phyloP scores from a whole-genome alignment of 345 rosid species.

The Durio zibethinus region DNA sequence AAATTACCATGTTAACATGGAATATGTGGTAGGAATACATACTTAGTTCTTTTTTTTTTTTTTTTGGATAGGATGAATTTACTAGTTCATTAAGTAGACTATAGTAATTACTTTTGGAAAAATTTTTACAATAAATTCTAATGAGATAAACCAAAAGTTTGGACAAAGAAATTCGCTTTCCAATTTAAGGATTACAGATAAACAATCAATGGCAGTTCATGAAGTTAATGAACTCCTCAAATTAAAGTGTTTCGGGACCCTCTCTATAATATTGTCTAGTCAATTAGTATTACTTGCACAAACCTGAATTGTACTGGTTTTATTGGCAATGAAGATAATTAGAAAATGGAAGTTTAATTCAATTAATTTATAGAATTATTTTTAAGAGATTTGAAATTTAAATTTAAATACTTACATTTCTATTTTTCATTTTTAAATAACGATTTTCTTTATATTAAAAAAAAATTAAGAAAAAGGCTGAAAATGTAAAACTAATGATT shows the following conservation, averaged over 20 bases:
- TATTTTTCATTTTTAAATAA: too few relatives aligned
- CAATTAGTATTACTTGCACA: neutral
- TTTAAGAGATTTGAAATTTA: too few relatives aligned
- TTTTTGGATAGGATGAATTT: neutral
- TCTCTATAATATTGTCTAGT: neutral
- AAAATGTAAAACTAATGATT: neutral
- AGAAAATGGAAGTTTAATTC: too few relatives aligned
- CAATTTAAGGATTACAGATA: neutral
- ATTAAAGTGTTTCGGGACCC: neutral
- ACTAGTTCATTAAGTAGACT: constrained; percentile 5
- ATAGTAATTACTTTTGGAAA: neutral
- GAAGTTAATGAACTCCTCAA: neutral
- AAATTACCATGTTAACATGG: neutral
- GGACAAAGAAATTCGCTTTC: neutral
- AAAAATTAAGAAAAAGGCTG: neutral
- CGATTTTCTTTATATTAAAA: too few relatives aligned
- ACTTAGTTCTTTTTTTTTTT: too few relatives aligned
- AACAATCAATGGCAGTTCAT: neutral
- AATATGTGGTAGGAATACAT: neutral
- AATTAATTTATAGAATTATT: too few relatives aligned
- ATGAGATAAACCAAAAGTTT: neutral
- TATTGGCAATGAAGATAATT: neutral
- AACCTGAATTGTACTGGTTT: neutral
- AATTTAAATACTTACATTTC: too few relatives aligned
- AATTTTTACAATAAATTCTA: neutral